phyloP scores from a whole-genome alignment of 139 green algal genomes.

The Chlorella sp. region DNA sequence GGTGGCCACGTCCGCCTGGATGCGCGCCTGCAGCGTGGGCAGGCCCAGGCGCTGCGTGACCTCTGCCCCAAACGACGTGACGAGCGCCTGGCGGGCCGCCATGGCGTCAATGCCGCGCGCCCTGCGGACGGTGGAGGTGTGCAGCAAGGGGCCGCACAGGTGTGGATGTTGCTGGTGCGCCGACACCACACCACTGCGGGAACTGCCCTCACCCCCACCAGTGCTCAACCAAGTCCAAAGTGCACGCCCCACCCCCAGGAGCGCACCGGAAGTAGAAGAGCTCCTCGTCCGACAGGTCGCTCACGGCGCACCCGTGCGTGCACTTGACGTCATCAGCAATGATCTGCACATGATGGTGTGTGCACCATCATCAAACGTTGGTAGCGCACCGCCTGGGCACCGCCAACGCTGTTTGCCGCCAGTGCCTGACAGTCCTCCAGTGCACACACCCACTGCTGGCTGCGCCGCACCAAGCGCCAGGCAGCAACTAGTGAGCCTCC shows the following conservation, averaged over 20 bases:
- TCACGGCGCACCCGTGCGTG: conserved; percentile 95
- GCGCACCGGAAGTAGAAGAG: conserved; percentile 95
- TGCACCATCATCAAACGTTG: not conserved
- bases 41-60: conserved; percentile 56
- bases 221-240: no score
- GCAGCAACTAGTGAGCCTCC: no score
- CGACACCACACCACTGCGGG: no score
- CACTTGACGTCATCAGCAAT: conserved; percentile 98
- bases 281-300: conserved; percentile 94
- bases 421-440: not conserved
- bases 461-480: no score
- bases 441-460: not conserved
- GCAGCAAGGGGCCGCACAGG: not conserved
- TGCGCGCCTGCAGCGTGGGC: not conserved
- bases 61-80: conserved; percentile 86
- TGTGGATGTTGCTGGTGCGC: no score
- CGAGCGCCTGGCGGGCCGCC: conserved; percentile 70
- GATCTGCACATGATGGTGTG: conserved; percentile 59
- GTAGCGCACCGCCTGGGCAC: not conserved
- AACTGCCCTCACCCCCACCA: no score
- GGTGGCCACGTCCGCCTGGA: conserved; percentile 1
- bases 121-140: conserved; percentile 23
- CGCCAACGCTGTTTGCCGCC: not conserved
- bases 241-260: no score
- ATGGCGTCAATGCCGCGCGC: conserved; percentile 70